Conservation (phyloP, 768 basidiomycete species). For the Rhodocollybia butyracea region DNA sequence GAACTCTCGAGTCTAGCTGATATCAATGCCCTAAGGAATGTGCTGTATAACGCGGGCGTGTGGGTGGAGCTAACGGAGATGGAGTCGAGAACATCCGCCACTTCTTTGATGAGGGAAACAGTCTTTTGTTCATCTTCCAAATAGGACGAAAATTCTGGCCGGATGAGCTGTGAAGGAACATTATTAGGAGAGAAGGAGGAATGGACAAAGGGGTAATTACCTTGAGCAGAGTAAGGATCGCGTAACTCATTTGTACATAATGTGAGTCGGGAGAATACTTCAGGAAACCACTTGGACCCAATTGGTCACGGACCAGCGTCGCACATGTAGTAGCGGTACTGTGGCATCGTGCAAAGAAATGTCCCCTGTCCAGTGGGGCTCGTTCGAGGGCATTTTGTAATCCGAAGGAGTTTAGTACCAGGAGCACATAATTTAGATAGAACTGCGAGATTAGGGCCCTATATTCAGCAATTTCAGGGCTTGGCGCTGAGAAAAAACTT, state of each 20-base stretch:
- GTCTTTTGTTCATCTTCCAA: slow-evolving; percentile 72
- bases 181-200: background rate
- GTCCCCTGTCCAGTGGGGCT: slow-evolving; percentile 65
- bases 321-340: slow-evolving; percentile 69
- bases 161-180: slow-evolving; percentile 54
- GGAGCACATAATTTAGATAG: slow-evolving; percentile 80
- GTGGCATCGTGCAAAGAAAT: slow-evolving; percentile 83
- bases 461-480: slow-evolving; percentile 33
- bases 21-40: slow-evolving; percentile 76
- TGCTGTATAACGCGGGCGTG: slow-evolving; percentile 87
- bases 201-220: slow-evolving; percentile 32
- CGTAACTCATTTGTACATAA: slow-evolving; percentile 91
- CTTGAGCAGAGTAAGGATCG: slow-evolving; percentile 89
- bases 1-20: slow-evolving; percentile 43
- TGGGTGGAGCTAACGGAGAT: slow-evolving; percentile 78
- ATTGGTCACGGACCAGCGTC: slow-evolving; percentile 69
- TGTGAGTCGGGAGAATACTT: slow-evolving; percentile 87
- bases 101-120: slow-evolving; percentile 69
- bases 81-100: slow-evolving; percentile 75
- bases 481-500: slow-evolving; percentile 20
- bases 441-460: slow-evolving; percentile 57
- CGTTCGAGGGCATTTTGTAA: slow-evolving; percentile 93
- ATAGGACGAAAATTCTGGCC: slow-evolving; percentile 79
- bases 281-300: slow-evolving; percentile 74
- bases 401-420: slow-evolving; percentile 94